Base-by-base conservation (phyloP, 2,329 filamentous ascomycete genomes). In the Ascochyta fabae region DNA sequence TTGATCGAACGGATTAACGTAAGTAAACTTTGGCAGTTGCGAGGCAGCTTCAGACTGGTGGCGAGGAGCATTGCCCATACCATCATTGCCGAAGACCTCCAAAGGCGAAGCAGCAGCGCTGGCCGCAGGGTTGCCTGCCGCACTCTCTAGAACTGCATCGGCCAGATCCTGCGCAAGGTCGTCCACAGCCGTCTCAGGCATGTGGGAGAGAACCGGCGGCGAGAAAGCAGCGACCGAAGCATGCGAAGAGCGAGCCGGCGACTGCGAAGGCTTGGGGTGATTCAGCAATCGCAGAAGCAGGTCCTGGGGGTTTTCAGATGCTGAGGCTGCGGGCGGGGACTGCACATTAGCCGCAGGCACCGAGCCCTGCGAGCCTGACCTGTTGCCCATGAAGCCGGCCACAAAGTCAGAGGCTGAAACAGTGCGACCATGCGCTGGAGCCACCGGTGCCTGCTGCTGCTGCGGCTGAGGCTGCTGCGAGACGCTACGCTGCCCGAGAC, bases 251-350 rank as follows among this genome's bases (percentile, higher is more conserved):
- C 65, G 65, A 36, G 56, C 61, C 49, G 72, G 70, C 29, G 64
- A 65, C 67, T 66, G 74, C 50, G 74, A 59, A 3, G 75, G 75
- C 63, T 78, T 92, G 48, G 90, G 87, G 44, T 89, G 88, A 69
- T 92, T 95, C 61, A 99, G 84, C 55, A 98, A 82, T 66, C 91
- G 89, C 59, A 98, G 86, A 43, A 99, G 82, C 70, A 95, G 90
- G 61, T 94, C 88, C 75, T 96, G 90, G 4, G 92, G 91, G 73
- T 92, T 88, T 42, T 86, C 83, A 42, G 73, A 61, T 34, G 74
- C 61, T 16, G 65, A 63, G 13, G 70, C 62, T 34, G 69, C 58
- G n/a, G 67, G 56, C 53, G 73, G 64, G 19, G 68, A 64, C 47
- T 66, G 70, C 42, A 66, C 65, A 27, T 8, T 29, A 10, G 67